Percentiles rank a stretch among this genome's conserved stretches.
Evolutionary conservation across 306 rosid species (phyloP).

Genomic region (Cicer yamashitae): DNA sequence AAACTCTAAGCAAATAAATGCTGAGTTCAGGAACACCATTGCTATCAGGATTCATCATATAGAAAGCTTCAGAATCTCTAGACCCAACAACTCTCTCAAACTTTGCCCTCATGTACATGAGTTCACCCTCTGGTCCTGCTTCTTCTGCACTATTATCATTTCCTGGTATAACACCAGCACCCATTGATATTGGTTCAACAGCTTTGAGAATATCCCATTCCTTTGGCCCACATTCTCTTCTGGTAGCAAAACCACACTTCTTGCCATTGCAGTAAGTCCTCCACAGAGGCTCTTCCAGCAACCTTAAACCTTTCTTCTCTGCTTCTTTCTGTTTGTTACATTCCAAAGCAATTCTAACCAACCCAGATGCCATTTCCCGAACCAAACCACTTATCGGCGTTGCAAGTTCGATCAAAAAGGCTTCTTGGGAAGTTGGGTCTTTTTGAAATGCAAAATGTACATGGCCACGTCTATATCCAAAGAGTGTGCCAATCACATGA

Average conservation of each 20-base stretch:
- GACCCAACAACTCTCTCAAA: slow-evolving; percentile 97
- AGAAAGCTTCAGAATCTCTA: slow-evolving; percentile 53
- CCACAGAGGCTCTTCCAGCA: slow-evolving; percentile 86
- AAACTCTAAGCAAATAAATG: slow-evolving; percentile 88
- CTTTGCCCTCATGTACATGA: slow-evolving; percentile 96
- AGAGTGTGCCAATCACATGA: slow-evolving; percentile 85
- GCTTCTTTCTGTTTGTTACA: slow-evolving; percentile 68
- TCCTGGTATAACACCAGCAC: slow-evolving; percentile 90
- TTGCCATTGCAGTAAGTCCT: slow-evolving; percentile 95
- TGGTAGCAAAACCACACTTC: slow-evolving; percentile 82
- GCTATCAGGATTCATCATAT: slow-evolving; percentile 97
- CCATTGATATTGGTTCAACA: slow-evolving; percentile 91
- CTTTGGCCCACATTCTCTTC: slow-evolving; percentile 82
- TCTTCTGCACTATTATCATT: slow-evolving; percentile 45
- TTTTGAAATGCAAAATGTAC: slow-evolving; percentile 86
- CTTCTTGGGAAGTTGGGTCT: slow-evolving; percentile 70
- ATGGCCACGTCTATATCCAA: slow-evolving; percentile 81
- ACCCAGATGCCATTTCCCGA: slow-evolving; percentile 92
- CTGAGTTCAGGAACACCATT: slow-evolving; percentile 98
- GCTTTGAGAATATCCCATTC: slow-evolving; percentile 85
- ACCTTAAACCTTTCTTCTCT: slow-evolving; percentile 49
- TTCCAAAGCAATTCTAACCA: slow-evolving; percentile 89
- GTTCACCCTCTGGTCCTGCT: slow-evolving; percentile 58
- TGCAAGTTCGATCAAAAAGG: slow-evolving; percentile 87
- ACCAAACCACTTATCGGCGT: slow-evolving; percentile 91